These are phyloP conservation scores for Crithidia fasciculata DNA, from an alignment of 208 protist species.

Conservation along the genomic window DNA sequence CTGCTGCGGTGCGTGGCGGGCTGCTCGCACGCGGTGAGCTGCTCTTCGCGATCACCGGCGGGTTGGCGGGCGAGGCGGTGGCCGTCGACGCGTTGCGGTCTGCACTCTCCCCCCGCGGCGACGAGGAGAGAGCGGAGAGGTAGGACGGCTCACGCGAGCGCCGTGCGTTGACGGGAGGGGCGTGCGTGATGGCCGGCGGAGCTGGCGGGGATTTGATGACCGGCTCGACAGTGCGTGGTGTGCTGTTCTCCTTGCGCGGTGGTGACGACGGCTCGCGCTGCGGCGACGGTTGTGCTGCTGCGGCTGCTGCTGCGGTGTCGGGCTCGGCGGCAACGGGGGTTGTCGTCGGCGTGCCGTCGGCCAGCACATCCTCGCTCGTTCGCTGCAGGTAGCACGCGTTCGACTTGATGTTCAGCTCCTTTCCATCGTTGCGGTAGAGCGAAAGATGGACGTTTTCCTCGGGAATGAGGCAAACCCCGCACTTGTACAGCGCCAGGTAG, in stretches of 20 bases:
- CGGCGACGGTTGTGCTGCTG: background rate
- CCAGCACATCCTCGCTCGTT: conserved; percentile 25
- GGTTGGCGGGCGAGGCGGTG: background rate
- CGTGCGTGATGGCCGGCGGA: background rate
- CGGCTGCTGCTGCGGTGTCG: background rate
- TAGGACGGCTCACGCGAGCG: conserved; percentile 20
- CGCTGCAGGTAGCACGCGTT: conserved; percentile 49
- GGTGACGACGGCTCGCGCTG: background rate
- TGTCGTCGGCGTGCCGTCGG: background rate
- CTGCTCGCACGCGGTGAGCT: background rate
- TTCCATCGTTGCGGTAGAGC: conserved; percentile 59
- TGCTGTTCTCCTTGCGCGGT: background rate
- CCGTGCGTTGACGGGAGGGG: background rate
- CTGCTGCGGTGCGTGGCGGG: too few species aligned
- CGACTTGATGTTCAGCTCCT: conserved; percentile 53
- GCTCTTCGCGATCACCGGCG: background rate
- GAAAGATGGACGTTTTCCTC: conserved; percentile 67
- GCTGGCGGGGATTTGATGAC: background rate
- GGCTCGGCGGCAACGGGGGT: background rate
- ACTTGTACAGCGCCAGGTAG: conserved; percentile 51
- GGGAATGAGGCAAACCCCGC: conserved; percentile 56
- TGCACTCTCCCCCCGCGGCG: background rate
- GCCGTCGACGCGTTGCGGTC: background rate
- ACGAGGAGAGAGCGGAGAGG: conserved; percentile 3
- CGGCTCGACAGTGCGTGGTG: conserved; percentile 8